Conservation (phyloP, 331 rosid species). For the Pyrus hybrid region DNA sequence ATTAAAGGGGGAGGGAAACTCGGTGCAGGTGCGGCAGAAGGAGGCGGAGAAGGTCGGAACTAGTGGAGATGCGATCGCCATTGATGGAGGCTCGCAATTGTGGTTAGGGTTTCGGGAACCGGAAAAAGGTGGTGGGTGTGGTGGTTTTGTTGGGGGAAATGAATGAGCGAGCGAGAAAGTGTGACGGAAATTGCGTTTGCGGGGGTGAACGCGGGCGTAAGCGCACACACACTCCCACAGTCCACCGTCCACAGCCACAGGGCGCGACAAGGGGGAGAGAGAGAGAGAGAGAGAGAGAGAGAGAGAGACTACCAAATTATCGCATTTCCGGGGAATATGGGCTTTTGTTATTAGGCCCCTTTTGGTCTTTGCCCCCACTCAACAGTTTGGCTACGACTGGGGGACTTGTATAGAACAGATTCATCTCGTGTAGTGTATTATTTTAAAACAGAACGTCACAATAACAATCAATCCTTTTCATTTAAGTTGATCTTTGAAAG, state of each 20-base stretch:
- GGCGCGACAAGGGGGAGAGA: not conserved
- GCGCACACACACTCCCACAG: not conserved
- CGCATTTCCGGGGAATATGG: not conserved
- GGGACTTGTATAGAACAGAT: too few relatives aligned
- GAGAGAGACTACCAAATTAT: not conserved
- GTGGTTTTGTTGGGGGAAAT: not conserved
- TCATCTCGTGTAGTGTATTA: too few relatives aligned
- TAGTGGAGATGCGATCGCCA: constrained; percentile 65
- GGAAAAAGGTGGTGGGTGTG: not conserved
- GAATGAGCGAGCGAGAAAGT: not conserved
- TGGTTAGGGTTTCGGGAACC: constrained; percentile 30
- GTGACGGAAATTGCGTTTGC: not conserved
- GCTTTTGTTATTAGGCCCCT: not conserved
- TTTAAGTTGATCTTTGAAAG: too few relatives aligned
- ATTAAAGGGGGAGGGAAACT: constrained; percentile 14
- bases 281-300: not conserved
- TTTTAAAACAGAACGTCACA: too few relatives aligned
- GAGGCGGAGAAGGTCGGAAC: constrained; percentile 48
- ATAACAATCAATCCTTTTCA: too few relatives aligned
- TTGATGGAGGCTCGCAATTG: constrained; percentile 10
- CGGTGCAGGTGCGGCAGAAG: constrained; percentile 33
- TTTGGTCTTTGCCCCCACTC: too few relatives aligned
- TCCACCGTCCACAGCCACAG: constrained; percentile 1
- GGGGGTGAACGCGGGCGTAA: not conserved
- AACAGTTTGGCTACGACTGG: too few relatives aligned